Conservation (phyloP, 441 rosid species). For the Populus hybrid region DNA sequence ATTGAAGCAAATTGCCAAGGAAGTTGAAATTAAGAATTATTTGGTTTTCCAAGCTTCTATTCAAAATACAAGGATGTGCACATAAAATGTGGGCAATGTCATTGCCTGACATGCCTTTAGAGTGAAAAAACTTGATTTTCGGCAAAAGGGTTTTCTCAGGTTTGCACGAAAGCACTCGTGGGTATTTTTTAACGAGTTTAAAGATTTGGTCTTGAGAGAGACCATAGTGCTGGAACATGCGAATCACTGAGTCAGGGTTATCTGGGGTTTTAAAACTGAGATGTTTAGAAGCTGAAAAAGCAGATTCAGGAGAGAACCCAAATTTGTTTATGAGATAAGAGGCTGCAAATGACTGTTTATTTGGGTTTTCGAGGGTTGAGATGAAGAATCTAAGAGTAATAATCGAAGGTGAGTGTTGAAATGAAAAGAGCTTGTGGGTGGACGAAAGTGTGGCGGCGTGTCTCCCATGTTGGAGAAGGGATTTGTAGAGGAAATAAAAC, state of each 20-base stretch:
- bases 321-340: slow-evolving; percentile 16
- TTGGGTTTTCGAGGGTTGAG: neutral
- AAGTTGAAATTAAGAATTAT: slow-evolving; percentile 11
- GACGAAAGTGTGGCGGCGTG: neutral
- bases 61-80: neutral
- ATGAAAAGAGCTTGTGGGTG: neutral
- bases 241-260: slow-evolving; percentile 16
- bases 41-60: neutral
- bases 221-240: slow-evolving; percentile 10
- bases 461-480: neutral
- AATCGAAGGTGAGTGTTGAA: neutral
- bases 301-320: slow-evolving; percentile 24
- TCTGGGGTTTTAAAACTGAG: slow-evolving; percentile 1
- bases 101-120: slow-evolving; percentile 13
- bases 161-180: neutral
- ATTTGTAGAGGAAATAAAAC: neutral
- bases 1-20: neutral
- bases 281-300: slow-evolving; percentile 4
- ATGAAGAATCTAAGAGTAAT: neutral
- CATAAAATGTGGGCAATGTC: slow-evolving; percentile 12
- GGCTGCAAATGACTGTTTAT: slow-evolving; percentile 5
- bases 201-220: slow-evolving; percentile 2
- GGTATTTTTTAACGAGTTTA: neutral
- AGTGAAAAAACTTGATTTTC: slow-evolving; percentile 15
- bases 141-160: slow-evolving; percentile 10